A percentile compares a stretch with the other conserved stretches of the same genome.
phyloP scores from a whole-genome alignment of 1,284 basidiomycete species.

The Pterulicium gracile region DNA sequence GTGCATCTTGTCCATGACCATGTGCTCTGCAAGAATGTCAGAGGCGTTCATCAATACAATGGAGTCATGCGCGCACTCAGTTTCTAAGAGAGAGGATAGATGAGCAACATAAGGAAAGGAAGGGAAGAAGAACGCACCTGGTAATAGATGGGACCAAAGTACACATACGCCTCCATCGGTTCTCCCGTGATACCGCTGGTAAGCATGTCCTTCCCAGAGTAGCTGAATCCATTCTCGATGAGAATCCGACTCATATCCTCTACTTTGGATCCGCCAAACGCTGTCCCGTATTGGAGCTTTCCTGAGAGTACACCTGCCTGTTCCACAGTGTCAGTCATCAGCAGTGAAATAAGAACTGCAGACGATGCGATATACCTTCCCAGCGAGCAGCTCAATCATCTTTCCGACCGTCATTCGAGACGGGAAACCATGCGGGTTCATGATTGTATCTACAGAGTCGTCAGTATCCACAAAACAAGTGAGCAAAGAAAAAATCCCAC shows the following conservation, averaged over 20 bases:
- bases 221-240: conserved; percentile 93
- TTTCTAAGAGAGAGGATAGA: conserved; percentile 40
- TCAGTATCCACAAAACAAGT: conserved; percentile 7
- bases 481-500: conserved; percentile 32
- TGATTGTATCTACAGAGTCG: conserved; percentile 75
- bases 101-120: conserved; percentile 4
- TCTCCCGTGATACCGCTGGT: conserved; percentile 98
- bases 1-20: conserved; percentile 99
- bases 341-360: conserved; percentile 12
- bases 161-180: conserved; percentile 92
- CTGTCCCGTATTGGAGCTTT: conserved; percentile 87
- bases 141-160: conserved; percentile 98
- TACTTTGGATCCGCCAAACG: conserved; percentile 95
- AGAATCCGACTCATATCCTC: conserved; percentile 97
- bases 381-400: conserved; percentile 98
- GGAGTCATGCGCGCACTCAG: conserved; percentile 42
- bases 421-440: conserved; percentile 99
- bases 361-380: conserved; percentile 50
- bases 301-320: conserved; percentile 85
- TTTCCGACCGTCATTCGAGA: conserved; percentile 99
- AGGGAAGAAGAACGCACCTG: conserved; percentile 43
- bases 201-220: conserved; percentile 96
- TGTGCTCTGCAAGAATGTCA: conserved; percentile 53
- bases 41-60: background rate
- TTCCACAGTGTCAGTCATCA: conserved; percentile 1